phyloP scores from a whole-genome alignment of 345 rosid species.

The Garcia nutans region DNA sequence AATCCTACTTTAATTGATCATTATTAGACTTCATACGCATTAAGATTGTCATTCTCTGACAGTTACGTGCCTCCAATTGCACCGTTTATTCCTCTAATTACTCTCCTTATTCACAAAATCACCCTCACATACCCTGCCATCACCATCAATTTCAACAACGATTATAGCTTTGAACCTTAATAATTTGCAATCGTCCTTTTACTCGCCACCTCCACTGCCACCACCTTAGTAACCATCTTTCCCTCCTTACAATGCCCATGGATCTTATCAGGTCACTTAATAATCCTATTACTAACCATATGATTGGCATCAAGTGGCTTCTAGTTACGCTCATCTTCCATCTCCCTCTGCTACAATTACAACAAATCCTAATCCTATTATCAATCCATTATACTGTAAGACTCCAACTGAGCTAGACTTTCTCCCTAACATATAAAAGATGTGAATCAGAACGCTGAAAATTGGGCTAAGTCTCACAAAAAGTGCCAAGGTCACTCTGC shows the following conservation, averaged over 20 bases:
- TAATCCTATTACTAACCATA: constrained; percentile 52
- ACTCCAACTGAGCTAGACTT: too few species aligned
- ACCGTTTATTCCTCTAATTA: constrained; percentile 48
- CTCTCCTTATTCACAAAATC: constrained; percentile 50
- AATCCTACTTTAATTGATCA: constrained; percentile 37
- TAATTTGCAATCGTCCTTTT: constrained; percentile 36
- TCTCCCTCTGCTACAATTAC: constrained; percentile 25
- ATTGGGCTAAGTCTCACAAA: too few species aligned
- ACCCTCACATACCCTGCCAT: constrained; percentile 53
- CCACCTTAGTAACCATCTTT: constrained; percentile 36
- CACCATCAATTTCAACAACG: constrained; percentile 24
- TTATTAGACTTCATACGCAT: constrained; percentile 59
- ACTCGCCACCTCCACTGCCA: constrained; percentile 23
- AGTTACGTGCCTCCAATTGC: constrained; percentile 51
- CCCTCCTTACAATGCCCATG: constrained; percentile 60
- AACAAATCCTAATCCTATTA: constrained; percentile 27
- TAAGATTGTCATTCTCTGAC: constrained; percentile 71
- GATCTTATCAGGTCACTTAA: constrained; percentile 51
- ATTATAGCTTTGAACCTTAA: constrained; percentile 29
- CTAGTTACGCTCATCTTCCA: constrained; percentile 34
- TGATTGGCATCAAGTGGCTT: constrained; percentile 58
- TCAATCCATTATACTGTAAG: constrained; percentile 15
- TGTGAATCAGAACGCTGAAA: too few species aligned
- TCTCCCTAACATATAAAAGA: too few species aligned
- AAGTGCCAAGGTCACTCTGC: too few species aligned